Evolutionary conservation across 306 rosid species (phyloP), one percentile per base, ranked within the genome.

Genomic region (Medicago ruthenica): DNA sequence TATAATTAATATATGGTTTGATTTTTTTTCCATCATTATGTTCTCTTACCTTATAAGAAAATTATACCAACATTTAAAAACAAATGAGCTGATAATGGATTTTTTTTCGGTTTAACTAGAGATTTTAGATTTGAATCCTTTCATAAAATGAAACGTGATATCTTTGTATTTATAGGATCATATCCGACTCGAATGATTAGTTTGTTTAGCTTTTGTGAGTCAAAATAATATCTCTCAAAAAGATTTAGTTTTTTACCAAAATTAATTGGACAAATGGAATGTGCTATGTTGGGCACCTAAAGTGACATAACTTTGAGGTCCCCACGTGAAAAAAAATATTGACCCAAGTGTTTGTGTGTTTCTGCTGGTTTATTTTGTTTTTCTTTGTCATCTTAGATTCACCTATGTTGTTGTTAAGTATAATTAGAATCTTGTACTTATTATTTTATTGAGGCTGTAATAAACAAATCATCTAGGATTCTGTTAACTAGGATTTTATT

Each of bases 291-390:
- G 55, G 73, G 58, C 78, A 63, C 80, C n/a, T 61, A 67, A 37
- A 40, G n/a, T 18, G 3, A 17, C 36, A 59, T 58, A 41, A 66
- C 47, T 27, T 51, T 42, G 14, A 45, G 75, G 85, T 62, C 83
- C 83, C 83, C 87, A 81, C 80, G 8, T 12, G 50, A 15, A 45
- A 71, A 71, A 71, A 14, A 59, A 73, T 47, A 76, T 76, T 76
- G 75, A 76, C 80, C 15, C 45, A 18, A n/a, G 71, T 74, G 20
- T 6, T 4, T 1, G 57, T 22, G 6, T 57, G 16, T 58, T 55
- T 60, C 47, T 11, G 37, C 39, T 59, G 65, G 67, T 61, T 61
- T 61, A 58, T 67, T 42, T 67, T 34, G 51, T 20, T 44, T 21
- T 55, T 71, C 59, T 45, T 64, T 24, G n/a, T 57, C 77, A 40